Base-by-base conservation (phyloP, 2,329 filamentous ascomycete genomes). In the Fusarium coffeatum region DNA sequence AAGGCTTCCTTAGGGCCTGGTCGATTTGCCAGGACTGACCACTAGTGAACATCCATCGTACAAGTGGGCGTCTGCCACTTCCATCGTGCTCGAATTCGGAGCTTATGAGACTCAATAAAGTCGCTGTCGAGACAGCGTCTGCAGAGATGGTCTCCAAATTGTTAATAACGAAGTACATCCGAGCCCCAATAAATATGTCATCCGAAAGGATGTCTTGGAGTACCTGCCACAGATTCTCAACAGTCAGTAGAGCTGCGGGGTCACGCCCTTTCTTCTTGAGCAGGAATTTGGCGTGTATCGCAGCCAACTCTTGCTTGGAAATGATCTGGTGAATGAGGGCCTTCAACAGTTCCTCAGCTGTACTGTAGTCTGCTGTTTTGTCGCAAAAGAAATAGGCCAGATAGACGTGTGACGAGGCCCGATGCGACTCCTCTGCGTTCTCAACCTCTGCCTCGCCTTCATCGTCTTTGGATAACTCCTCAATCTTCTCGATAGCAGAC, bases 321-420 rank as follows among this genome's bases (percentile, higher is more conserved):
- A 83, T 78, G 5, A 83, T 72, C 53, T 83, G 81, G 15, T 76
- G 72, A 1, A 83, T 65, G 6, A 83, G 55, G 8, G 81, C 81
- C 50, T 82, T 83, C 30, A 83, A 74, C 3, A 83, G 42, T 10
- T 81, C 81, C 50, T 83, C 81, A 1, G 81, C 80, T 1, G 79
- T 79, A 11, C 73, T 78, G 28, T 78, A 80, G n/a, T 83, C 81
- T 2, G 72, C 48, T 0, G 75, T 72, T 8, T 75, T 67, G n/a
- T 82, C 81, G 51, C 81, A 83, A 41, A 83, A 78, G 71, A 83
- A 83, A 62, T 82, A 83, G 0, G 80, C 80, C 7, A 82, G 69
- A 3, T 81, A 59, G 9, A 55, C 47, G 2, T 40, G 22, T 1
- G 76, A 72, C 46, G 77, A 64, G 5, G 67, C 70, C 4, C 28